These are phyloP conservation scores for Rehmannia glutinosa DNA, from an alignment of 257 asterid genomes.

Conservation along the genomic window DNA sequence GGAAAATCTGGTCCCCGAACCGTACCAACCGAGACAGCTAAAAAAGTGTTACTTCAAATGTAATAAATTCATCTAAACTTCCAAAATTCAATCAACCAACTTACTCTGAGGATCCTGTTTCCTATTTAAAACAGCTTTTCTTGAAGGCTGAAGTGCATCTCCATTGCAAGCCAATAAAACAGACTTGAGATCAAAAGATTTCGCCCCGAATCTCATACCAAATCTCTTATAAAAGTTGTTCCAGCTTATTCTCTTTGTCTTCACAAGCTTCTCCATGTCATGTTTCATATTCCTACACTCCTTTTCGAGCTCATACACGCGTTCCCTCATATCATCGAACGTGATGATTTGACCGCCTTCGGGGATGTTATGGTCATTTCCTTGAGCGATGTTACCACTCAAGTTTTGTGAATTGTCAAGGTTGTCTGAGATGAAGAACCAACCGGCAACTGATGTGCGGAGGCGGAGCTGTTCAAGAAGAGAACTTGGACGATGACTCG, in stretches of 20 bases:
- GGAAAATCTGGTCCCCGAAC: too few relatives aligned
- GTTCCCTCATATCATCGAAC: slow-evolving; percentile 31
- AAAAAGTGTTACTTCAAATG: neutral
- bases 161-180: slow-evolving; percentile 7
- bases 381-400: slow-evolving; percentile 14
- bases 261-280: slow-evolving; percentile 41
- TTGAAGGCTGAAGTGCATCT: slow-evolving; percentile 14
- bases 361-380: neutral
- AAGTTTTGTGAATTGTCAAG: slow-evolving; percentile 15
- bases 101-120: slow-evolving; percentile 5
- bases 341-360: neutral
- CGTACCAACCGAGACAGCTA: too few relatives aligned
- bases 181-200: slow-evolving; percentile 21
- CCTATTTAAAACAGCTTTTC: slow-evolving; percentile 11
- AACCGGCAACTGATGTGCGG: slow-evolving; percentile 36
- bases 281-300: slow-evolving; percentile 36
- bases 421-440: slow-evolving; percentile 34
- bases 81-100: slow-evolving; percentile 3
- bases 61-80: neutral
- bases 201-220: slow-evolving; percentile 24
- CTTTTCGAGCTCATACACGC: slow-evolving; percentile 37
- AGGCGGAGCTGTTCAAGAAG: slow-evolving; percentile 54
- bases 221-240: slow-evolving; percentile 27
- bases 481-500: slow-evolving; percentile 47
- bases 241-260: slow-evolving; percentile 41